A percentile compares a stretch with the other conserved stretches of the same genome.
Conservation (phyloP, 768 basidiomycete genomes). For the Hericium erinaceus region DNA sequence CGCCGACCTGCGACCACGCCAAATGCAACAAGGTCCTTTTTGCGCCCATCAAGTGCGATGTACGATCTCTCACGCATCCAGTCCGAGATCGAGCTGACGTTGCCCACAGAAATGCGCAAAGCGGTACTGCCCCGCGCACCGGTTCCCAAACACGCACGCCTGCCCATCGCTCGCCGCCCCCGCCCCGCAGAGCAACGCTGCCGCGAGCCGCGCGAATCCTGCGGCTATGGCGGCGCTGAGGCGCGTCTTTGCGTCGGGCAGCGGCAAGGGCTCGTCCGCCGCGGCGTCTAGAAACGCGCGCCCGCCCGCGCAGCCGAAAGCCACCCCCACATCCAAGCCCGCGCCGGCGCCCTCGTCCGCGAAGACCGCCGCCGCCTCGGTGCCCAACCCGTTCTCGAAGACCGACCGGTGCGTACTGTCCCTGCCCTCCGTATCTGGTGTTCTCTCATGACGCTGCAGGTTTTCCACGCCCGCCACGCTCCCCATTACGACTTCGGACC, state of each 20-base stretch:
- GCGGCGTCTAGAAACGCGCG: too few species aligned
- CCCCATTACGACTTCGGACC: slow-evolving; percentile 12
- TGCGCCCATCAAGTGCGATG: slow-evolving; percentile 64
- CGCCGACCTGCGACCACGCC: slow-evolving; percentile 48
- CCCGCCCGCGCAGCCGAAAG: too few species aligned
- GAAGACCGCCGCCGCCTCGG: slow-evolving; percentile 6
- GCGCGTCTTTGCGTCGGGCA: too few species aligned
- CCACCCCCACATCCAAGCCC: background rate
- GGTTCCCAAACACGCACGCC: slow-evolving; percentile 66
- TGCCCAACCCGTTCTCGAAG: slow-evolving; percentile 31
- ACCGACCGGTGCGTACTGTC: slow-evolving; percentile 54
- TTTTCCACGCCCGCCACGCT: slow-evolving; percentile 20
- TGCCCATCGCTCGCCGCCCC: slow-evolving; percentile 29
- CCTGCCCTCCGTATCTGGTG: slow-evolving; percentile 17
- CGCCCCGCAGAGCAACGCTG: slow-evolving; percentile 4
- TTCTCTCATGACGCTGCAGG: slow-evolving; percentile 59
- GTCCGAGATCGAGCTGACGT: background rate
- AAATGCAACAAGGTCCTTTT: slow-evolving; percentile 70
- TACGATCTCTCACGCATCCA: slow-evolving; percentile 17
- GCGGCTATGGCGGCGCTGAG: too few species aligned
- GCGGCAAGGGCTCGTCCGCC: too few species aligned
- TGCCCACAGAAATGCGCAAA: slow-evolving; percentile 50
- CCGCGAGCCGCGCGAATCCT: too few species aligned
- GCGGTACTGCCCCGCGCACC: slow-evolving; percentile 71
- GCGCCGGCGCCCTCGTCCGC: slow-evolving; percentile 7